These are phyloP conservation scores for Pseudopediastrum boryanum DNA, from an alignment of 139 green algal genomes.

Conservation along the genomic window DNA sequence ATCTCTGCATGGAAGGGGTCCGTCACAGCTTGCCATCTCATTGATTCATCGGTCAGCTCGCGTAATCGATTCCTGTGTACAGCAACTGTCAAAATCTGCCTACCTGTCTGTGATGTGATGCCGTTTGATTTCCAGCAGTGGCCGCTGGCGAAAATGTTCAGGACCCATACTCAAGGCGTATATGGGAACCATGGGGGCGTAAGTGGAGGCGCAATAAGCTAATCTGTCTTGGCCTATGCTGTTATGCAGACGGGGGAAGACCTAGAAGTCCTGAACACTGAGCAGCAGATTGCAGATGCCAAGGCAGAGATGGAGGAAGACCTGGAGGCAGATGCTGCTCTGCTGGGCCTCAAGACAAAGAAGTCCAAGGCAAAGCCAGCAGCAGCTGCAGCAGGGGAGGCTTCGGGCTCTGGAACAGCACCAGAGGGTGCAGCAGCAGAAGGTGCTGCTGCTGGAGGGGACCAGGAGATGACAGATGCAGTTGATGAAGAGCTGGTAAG, in stretches of 20 bases:
- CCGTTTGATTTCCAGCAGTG: too few relatives aligned
- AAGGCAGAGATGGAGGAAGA: conserved; percentile 53
- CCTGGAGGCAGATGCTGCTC: conserved; percentile 46
- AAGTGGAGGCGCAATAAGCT: too few relatives aligned
- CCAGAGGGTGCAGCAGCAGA: not conserved
- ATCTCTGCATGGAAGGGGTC: too few relatives aligned
- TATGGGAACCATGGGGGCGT: too few relatives aligned
- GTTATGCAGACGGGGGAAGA: conserved; percentile 60
- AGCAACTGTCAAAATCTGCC: too few relatives aligned
- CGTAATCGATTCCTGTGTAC: too few relatives aligned
- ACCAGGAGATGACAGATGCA: not conserved
- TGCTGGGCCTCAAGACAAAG: conserved; percentile 40
- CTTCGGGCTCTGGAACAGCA: not conserved
- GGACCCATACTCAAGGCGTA: too few relatives aligned
- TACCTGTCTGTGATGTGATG: too few relatives aligned
- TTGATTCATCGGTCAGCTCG: too few relatives aligned
- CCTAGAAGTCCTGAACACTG: conserved; percentile 66
- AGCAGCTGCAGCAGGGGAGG: conserved; percentile 19
- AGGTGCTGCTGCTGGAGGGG: not conserved
- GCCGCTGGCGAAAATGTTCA: too few relatives aligned
- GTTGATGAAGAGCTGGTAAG: conserved; percentile 35
- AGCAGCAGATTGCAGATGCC: conserved; percentile 73
- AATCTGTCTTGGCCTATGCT: too few relatives aligned
- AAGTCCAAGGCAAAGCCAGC: conserved; percentile 30
- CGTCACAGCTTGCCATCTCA: too few relatives aligned